Evolutionary conservation across 345 rosid genomes (phyloP), one percentile per base, ranked within the genome.

Genomic region (Arabidopsis thaliana): DNA sequence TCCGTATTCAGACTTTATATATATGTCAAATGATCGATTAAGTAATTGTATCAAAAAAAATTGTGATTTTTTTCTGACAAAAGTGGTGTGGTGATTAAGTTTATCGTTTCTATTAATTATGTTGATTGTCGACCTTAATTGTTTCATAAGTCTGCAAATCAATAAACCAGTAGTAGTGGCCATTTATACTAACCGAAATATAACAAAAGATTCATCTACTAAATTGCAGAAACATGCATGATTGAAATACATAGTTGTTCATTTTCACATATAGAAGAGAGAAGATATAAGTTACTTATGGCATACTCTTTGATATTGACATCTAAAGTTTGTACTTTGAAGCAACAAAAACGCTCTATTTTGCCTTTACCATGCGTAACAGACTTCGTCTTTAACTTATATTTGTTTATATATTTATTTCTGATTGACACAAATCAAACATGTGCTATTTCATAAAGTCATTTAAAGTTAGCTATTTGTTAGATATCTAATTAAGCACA

Each of bases 261-360:
- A 2, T 56, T 56, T 12, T 30, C 7, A 1, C 40, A 5, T 30
- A n/a, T 20, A 52, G n/a, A 20, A 41, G 41, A 30, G 41, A 69
- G 6, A 30, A 48, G 7, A 48, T n/a, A 33, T 57, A n/a, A 33
- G 74, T 58, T 58, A 70, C 74, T 70, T 71, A 46, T 59, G 53
- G 48, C 16, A 46, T 36, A 46, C 75, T 59, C 75, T 71, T 71
- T 59, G 32, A 48, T 8, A 45, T 36, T 46, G 25, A 59, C 22
- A 59, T 44, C 48, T 59, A 59, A 59, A 59, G 66, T 13, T 71
- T 59, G 59, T 46, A 34, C 16, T 59, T 59, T 59, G 67, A 59
- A 71, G 49, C 67, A 59, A 71, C 58, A 71, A 59, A 70, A 60
- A 23, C 20, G 3, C 6, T 11, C 65, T 60, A 12, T 6, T 23